phyloP scores from a whole-genome alignment of 2,329 filamentous ascomycete genomes.

The Sclerotinia minor region DNA sequence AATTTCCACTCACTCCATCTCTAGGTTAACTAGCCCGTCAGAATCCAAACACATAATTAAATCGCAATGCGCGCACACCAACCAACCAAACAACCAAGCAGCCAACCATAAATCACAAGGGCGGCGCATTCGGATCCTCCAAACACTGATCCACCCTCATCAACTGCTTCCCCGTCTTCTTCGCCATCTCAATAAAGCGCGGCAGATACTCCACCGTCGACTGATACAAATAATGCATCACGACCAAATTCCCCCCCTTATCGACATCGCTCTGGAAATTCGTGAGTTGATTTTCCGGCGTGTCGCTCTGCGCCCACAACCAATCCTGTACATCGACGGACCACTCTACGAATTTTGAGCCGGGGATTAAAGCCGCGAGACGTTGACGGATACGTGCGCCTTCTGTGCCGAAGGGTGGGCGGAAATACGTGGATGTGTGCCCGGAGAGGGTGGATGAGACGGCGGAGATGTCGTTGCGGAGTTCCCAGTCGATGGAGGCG shows the following conservation, averaged over 20 bases:
- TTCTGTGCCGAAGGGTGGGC: conserved; percentile 68
- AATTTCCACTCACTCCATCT: too few species aligned
- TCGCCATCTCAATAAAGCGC: conserved; percentile 65
- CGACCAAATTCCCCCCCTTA: conserved; percentile 63
- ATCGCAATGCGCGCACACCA: too few species aligned
- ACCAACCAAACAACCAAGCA: too few species aligned
- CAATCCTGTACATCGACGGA: conserved; percentile 71
- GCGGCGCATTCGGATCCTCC: conserved; percentile 59
- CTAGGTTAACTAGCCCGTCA: background rate
- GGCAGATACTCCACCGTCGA: conserved; percentile 63
- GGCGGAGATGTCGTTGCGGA: conserved; percentile 56
- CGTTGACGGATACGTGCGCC: conserved; percentile 66
- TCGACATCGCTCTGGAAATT: conserved; percentile 64
- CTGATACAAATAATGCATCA: conserved; percentile 68
- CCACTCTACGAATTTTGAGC: conserved; percentile 65
- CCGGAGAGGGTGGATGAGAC: conserved; percentile 44
- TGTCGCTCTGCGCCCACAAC: conserved; percentile 62
- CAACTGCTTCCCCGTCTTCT: conserved; percentile 61
- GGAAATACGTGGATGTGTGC: conserved; percentile 58
- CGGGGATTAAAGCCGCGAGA: conserved; percentile 53
- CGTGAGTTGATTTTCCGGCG: conserved; percentile 65
- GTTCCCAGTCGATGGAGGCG: conserved; percentile 61
- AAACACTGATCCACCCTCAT: conserved; percentile 69
- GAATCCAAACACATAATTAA: background rate
- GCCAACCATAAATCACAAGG: too few species aligned